Base-by-base conservation (phyloP, 2,329 filamentous ascomycete species). In the Colletotrichum spaethianum region DNA sequence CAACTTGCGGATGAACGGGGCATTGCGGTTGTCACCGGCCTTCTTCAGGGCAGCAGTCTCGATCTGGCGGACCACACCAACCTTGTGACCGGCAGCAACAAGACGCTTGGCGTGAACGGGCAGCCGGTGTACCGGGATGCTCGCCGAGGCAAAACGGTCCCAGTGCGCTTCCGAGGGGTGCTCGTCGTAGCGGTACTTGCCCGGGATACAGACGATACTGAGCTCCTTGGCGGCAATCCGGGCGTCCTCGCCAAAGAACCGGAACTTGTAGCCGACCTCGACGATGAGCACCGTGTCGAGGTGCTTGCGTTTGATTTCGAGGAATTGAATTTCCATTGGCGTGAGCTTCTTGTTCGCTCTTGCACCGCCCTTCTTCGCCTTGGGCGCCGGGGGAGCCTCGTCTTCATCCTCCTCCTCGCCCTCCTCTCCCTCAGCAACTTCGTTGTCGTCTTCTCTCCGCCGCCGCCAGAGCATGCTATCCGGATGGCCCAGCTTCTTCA, bases 221-320 rank as follows among this genome's bases (percentile, higher is more conserved):
- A 99, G 86, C 80, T 96, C 94, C 81, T 96, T 97, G 16, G 95
- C 94, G 5, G 96, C 96, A 65, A 91, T 90, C 64, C 95, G 90
- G 11, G 96, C 96, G 84, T 99, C 96, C 78, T 98, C 96, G 14
- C 96, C 96, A 79, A 98, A 98, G 84, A 99, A 98, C 42, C 93
- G 92, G 83, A 97, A 99, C 80, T 99, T 99, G 84, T 99, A 99
- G 62, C 96, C 96, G 11, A 98, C 96, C 80, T 99, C 96, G 63
- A 98, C 92, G 16, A 98, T 93, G 65, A 99, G 87, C 26, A 99
- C 78, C 0, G 96, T 96, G 79, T 98, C 96, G 84, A 94, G 88
- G 79, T 98, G 92, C 76, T 96, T 94, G 72, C 91, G 89, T 84
- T 99, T 99, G 81, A 99, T 97, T 23, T 97, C 95, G 7, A 99